Conservation (phyloP, 2,329 filamentous ascomycete species). For the Monascus ruber region DNA sequence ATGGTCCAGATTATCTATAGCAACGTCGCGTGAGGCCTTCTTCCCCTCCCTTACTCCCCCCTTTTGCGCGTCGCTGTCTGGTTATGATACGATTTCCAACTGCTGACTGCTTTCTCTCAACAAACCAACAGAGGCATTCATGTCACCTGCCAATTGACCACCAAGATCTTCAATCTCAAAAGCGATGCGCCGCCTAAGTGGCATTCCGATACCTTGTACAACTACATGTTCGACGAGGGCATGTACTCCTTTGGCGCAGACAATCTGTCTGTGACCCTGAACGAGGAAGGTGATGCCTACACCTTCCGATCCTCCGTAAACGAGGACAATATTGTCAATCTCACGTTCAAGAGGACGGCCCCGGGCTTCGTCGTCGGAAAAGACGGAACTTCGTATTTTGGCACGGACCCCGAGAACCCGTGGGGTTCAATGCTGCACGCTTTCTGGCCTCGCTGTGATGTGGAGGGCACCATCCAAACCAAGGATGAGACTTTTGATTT, state of each 20-base stretch:
- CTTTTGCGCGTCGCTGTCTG: neutral
- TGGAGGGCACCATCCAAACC: slow-evolving; percentile 75
- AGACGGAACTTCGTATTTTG: slow-evolving; percentile 73
- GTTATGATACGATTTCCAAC: too few relatives aligned
- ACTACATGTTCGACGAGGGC: slow-evolving; percentile 75
- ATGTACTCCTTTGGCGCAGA: slow-evolving; percentile 77
- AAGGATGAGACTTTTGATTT: slow-evolving; percentile 71
- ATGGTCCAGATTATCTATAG: slow-evolving; percentile 93
- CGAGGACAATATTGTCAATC: slow-evolving; percentile 67
- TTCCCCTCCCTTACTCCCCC: slow-evolving; percentile 2
- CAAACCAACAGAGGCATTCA: slow-evolving; percentile 59
- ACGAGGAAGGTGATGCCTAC: slow-evolving; percentile 70
- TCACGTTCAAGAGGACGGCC: slow-evolving; percentile 63
- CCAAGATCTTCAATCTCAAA: slow-evolving; percentile 76
- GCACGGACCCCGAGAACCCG: slow-evolving; percentile 71
- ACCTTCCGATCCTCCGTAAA: slow-evolving; percentile 85
- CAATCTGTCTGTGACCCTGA: slow-evolving; percentile 73
- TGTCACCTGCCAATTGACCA: slow-evolving; percentile 86
- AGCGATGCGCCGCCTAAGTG: slow-evolving; percentile 64
- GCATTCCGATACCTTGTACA: slow-evolving; percentile 67
- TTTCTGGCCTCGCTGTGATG: slow-evolving; percentile 83
- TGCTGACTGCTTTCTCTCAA: slow-evolving; percentile 1
- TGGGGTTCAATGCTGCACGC: slow-evolving; percentile 89
- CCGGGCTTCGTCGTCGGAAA: slow-evolving; percentile 79
- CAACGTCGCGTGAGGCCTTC: slow-evolving; percentile 68